A percentile compares a stretch with the other conserved stretches of the same genome.
Conservation (phyloP, 345 rosid species). For the Hirschfeldia incana region DNA sequence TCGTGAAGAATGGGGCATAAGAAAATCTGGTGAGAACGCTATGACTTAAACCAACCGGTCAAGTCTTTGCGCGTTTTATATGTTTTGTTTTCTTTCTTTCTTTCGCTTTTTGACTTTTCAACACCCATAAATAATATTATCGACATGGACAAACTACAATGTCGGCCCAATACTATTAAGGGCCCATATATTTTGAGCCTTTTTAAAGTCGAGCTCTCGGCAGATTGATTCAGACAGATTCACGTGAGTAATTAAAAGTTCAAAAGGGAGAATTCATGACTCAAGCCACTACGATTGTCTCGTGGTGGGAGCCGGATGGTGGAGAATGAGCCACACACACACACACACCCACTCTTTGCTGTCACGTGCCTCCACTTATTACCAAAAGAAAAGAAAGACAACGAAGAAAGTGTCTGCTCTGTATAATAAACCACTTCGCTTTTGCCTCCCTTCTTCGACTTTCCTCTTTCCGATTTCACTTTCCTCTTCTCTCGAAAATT, state of each 20-base stretch:
- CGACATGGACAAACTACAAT: background rate
- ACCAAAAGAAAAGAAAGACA: conserved; percentile 1
- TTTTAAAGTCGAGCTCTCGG: conserved; percentile 6
- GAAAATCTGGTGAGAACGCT: conserved; percentile 19
- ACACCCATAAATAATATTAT: background rate
- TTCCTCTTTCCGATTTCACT: conserved; percentile 48
- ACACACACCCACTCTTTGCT: background rate
- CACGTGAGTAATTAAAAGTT: conserved; percentile 25
- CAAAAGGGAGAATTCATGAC: background rate
- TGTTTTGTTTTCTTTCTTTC: background rate
- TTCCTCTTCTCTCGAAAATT: conserved; percentile 22
- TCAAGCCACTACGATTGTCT: conserved; percentile 17
- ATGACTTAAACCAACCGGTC: conserved; percentile 21
- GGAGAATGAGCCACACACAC: conserved; percentile 8
- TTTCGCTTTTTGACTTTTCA: conserved; percentile 28
- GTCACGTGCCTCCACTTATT: conserved; percentile 18
- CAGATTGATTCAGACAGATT: conserved; percentile 24
- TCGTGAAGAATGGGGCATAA: conserved; percentile 31
- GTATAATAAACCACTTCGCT: conserved; percentile 32
- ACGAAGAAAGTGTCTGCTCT: conserved; percentile 23
- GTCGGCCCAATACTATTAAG: background rate
- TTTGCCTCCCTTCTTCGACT: conserved; percentile 34
- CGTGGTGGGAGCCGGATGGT: conserved; percentile 13
- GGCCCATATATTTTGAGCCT: background rate
- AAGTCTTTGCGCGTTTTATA: conserved; percentile 39